A percentile compares a stretch with the other conserved stretches of the same genome.
These are phyloP conservation scores for Mycosphaerella sp. DNA, from an alignment of 2,329 filamentous ascomycete species.

Conservation along the genomic window DNA sequence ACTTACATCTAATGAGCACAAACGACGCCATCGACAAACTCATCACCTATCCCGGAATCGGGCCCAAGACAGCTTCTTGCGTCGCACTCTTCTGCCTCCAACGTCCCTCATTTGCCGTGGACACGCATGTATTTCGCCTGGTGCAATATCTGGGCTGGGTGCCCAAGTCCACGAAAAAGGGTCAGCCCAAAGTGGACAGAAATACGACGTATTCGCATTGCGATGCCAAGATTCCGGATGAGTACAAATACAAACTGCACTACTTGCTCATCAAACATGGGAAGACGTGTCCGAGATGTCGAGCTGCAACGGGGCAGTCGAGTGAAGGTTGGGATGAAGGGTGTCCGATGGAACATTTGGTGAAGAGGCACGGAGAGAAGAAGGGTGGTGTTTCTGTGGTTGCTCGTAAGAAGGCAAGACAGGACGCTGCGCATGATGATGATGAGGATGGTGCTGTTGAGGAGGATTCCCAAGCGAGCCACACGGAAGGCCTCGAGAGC, in stretches of 20 bases:
- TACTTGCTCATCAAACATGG: slow-evolving; percentile 57
- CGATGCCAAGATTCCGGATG: slow-evolving; percentile 55
- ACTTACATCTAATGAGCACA: slow-evolving; percentile 50
- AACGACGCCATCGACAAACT: slow-evolving; percentile 54
- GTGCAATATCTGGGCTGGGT: slow-evolving; percentile 58
- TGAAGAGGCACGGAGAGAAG: slow-evolving; percentile 51
- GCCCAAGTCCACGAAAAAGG: slow-evolving; percentile 41
- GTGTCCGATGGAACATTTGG: slow-evolving; percentile 59
- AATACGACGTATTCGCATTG: slow-evolving; percentile 54
- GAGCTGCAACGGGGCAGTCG: slow-evolving; percentile 54
- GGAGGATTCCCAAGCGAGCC: slow-evolving; percentile 58
- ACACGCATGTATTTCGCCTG: slow-evolving; percentile 60
- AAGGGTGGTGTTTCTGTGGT: slow-evolving; percentile 38
- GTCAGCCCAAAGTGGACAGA: slow-evolving; percentile 42
- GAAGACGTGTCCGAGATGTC: slow-evolving; percentile 54
- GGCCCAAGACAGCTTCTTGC: slow-evolving; percentile 60
- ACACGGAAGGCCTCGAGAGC: not conserved
- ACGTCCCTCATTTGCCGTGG: slow-evolving; percentile 57
- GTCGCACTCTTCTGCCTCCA: slow-evolving; percentile 60
- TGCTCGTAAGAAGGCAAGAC: slow-evolving; percentile 45
- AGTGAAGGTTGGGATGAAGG: slow-evolving; percentile 58
- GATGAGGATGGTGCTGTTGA: slow-evolving; percentile 68
- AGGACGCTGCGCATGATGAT: slow-evolving; percentile 76
- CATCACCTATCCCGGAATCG: slow-evolving; percentile 56
- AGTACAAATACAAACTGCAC: slow-evolving; percentile 58